Evolutionary conservation across 306 rosid genomes (phyloP), one percentile per base, ranked within the genome.

Genomic region (Abrus precatorius): DNA sequence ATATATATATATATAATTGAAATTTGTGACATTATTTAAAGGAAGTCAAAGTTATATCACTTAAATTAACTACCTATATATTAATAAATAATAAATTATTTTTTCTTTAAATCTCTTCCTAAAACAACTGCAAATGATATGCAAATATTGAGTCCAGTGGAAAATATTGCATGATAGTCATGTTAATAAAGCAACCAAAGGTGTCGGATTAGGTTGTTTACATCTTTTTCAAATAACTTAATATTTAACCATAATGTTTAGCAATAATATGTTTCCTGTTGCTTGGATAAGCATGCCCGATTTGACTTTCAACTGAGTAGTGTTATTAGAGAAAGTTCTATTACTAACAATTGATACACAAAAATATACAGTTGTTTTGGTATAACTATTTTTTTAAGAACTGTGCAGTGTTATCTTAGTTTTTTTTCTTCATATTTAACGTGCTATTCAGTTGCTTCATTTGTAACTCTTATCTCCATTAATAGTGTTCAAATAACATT

Each of bases 241-340:
- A 7, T 5, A 62, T 62, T 60, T 55, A 40, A 56, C 67, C 41
- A 53, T n/a, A 20, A 4, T 78, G 43, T n/a, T 32, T 45, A 48
- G 29, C 3, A 12, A 57, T 7, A 56, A 40, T 2, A 11, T 59
- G 9, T 34, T 0, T 28, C 45, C 14, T 61, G 29, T 75, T 50
- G 61, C 78, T 72, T 83, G 64, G 69, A 77, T 53, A 47, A 38
- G 29, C 70, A 69, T 27, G 79, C 62, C 48, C 56, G 20, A 11
- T 4, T 70, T 87, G 86, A 87, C 86, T 87, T 87, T 73, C 13
- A 32, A 61, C 65, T 2, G 11, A 66, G 52, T 38, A 20, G 43
- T 36, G n/a, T 43, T 44, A 1, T 69, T 69, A 30, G 44, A 49
- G 1, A 48, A 45, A 5, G 14, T 69, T 69, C 10, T 32, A 69